Conservation (phyloP, 2,329 filamentous ascomycete species). For the Alternaria hordeiaustralica region DNA sequence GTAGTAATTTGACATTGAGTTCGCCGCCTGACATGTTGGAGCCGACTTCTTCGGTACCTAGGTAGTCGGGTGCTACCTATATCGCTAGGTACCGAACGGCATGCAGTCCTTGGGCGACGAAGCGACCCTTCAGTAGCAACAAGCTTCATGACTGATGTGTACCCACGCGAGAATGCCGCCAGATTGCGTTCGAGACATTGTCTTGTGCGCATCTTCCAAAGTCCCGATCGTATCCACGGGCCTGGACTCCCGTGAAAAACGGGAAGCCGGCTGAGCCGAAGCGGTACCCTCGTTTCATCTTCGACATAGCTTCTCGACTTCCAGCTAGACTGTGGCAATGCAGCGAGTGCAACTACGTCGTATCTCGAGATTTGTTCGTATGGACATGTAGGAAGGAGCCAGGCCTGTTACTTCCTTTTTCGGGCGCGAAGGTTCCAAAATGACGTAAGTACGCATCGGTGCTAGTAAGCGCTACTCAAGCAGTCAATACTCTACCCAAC, state of each 20-base stretch:
- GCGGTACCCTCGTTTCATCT: neutral
- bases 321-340: neutral
- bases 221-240: neutral
- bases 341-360: neutral
- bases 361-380: neutral
- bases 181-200: neutral
- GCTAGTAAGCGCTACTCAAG: conserved; percentile 2
- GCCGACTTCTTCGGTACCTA: neutral
- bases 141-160: neutral
- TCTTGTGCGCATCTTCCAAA: neutral
- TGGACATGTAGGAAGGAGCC: neutral
- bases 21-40: neutral
- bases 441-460: neutral
- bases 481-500: conserved; percentile 1
- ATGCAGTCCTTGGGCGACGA: neutral
- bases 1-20: neutral
- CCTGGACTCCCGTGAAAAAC: neutral
- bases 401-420: neutral
- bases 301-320: neutral
- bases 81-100: neutral
- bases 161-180: neutral
- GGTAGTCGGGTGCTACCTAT: too few species aligned
- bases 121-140: neutral
- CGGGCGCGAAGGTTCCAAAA: neutral
- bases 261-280: neutral